phyloP scores from a whole-genome alignment of 805 yeast genomes.

The Spathaspora gorwiae region DNA sequence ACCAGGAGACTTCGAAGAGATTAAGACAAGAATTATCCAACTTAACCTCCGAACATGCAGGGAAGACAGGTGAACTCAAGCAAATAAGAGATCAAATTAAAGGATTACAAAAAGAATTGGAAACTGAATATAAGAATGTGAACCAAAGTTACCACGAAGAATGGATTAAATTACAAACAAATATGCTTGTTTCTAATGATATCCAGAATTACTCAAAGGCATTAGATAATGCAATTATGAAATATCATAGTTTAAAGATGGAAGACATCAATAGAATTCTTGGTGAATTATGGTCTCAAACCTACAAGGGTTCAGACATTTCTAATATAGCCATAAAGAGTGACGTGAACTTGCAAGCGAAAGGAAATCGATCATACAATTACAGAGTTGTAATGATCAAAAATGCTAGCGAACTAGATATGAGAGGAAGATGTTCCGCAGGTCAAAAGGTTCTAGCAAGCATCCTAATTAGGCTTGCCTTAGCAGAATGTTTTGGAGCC shows the following conservation, averaged over 20 bases:
- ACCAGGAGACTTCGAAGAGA: conserved; percentile 52
- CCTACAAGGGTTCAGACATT: conserved; percentile 93
- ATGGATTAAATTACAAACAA: conserved; percentile 73
- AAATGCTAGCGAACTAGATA: conserved; percentile 86
- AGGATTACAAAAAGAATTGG: conserved; percentile 53
- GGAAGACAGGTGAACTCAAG: conserved; percentile 78
- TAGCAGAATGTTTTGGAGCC: conserved; percentile 92
- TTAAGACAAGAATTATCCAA: conserved; percentile 48
- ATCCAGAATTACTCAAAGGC: conserved; percentile 78
- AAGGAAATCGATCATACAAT: conserved; percentile 69
- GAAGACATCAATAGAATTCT: conserved; percentile 81
- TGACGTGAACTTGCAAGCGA: conserved; percentile 54
- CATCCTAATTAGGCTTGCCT: conserved; percentile 82
- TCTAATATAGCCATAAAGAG: conserved; percentile 84
- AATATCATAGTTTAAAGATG: conserved; percentile 87
- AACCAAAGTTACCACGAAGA: conserved; percentile 61
- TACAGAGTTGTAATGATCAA: conserved; percentile 94
- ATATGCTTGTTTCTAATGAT: conserved; percentile 73
- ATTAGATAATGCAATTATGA: conserved; percentile 89
- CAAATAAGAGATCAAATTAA: conserved; percentile 73
- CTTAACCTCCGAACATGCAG: conserved; percentile 62
- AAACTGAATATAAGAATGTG: conserved; percentile 66
- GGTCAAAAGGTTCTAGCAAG: conserved; percentile 96
- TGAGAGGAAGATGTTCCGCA: conserved; percentile 98
- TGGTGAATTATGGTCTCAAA: conserved; percentile 89